Conservation (phyloP, 306 rosid genomes). For the Cyamopsis tetragonoloba region DNA sequence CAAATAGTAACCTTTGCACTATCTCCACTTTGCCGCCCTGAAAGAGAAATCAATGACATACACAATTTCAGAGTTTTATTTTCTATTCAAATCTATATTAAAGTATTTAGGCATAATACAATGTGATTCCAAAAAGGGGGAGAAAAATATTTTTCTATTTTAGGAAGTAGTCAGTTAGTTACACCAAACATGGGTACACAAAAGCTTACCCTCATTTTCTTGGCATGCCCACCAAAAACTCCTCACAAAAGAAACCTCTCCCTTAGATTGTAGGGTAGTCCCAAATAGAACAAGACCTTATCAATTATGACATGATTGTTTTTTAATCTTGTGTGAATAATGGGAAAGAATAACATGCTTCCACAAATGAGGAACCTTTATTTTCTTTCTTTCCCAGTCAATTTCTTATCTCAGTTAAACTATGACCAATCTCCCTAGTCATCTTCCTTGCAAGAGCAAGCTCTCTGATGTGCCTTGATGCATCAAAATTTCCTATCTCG, state of each 20-base stretch:
- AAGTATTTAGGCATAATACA: slow-evolving; percentile 17
- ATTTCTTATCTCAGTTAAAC: slow-evolving; percentile 59
- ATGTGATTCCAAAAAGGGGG: slow-evolving; percentile 14
- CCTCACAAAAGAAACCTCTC: slow-evolving; percentile 28
- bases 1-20: slow-evolving; percentile 30
- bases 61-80: slow-evolving; percentile 25
- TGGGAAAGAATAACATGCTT: slow-evolving; percentile 17
- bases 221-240: slow-evolving; percentile 38
- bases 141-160: slow-evolving; percentile 24
- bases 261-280: slow-evolving; percentile 30
- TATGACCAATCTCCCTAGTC: slow-evolving; percentile 65
- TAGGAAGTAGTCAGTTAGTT: slow-evolving; percentile 42
- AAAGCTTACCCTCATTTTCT: slow-evolving; percentile 31
- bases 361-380: slow-evolving; percentile 27
- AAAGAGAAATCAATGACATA: slow-evolving; percentile 31
- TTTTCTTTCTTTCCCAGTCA: slow-evolving; percentile 13
- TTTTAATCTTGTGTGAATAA: slow-evolving; percentile 25
- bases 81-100: slow-evolving; percentile 17
- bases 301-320: slow-evolving; percentile 20
- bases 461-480: slow-evolving; percentile 55
- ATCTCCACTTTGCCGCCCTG: slow-evolving; percentile 36
- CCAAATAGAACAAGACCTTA: slow-evolving; percentile 33
- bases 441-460: slow-evolving; percentile 58
- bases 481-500: slow-evolving; percentile 64
- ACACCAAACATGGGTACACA: slow-evolving; percentile 50